Evolutionary conservation across 2,329 filamentous ascomycete genomes (phyloP).

Genomic region (Aspergillus pseudonomiae): DNA sequence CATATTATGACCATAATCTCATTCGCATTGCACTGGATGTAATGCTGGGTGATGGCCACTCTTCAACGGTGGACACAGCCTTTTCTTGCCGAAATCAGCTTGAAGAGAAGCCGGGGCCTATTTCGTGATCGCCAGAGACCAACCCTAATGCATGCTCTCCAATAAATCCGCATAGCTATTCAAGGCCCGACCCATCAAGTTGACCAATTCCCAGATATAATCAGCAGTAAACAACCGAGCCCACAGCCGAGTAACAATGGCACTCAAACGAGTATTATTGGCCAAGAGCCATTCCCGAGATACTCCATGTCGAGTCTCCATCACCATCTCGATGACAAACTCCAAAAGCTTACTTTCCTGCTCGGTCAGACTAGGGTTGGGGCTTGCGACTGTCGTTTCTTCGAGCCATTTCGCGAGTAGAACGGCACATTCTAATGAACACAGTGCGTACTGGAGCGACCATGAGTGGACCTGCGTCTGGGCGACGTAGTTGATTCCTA

Average conservation of each 20-base stretch:
- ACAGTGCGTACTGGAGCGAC: constrained; percentile 60
- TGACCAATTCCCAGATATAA: constrained; percentile 42
- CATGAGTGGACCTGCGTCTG: constrained; percentile 60
- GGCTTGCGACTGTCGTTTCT: constrained; percentile 30
- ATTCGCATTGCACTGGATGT: background rate
- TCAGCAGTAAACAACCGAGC: constrained; percentile 39
- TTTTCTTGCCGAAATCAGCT: background rate
- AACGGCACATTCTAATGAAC: constrained; percentile 58
- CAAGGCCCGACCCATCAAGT: constrained; percentile 38
- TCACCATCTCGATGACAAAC: constrained; percentile 41
- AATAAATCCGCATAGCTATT: constrained; percentile 37
- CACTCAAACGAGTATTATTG: constrained; percentile 37
- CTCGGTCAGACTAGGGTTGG: constrained; percentile 31
- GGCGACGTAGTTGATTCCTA: constrained; percentile 59
- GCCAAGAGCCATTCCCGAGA: constrained; percentile 35
- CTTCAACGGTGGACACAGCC: background rate
- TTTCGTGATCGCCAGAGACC: background rate
- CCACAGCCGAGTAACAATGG: constrained; percentile 37
- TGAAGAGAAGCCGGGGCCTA: background rate
- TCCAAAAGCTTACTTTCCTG: constrained; percentile 37
- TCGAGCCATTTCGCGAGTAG: constrained; percentile 54
- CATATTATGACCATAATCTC: background rate
- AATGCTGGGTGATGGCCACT: background rate
- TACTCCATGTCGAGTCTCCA: constrained; percentile 37
- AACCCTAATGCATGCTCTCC: constrained; percentile 16